Percentiles rank a stretch among this genome's conserved stretches.
Evolutionary conservation across 345 rosid species (phyloP).

Genomic region (Acer saccharum): DNA sequence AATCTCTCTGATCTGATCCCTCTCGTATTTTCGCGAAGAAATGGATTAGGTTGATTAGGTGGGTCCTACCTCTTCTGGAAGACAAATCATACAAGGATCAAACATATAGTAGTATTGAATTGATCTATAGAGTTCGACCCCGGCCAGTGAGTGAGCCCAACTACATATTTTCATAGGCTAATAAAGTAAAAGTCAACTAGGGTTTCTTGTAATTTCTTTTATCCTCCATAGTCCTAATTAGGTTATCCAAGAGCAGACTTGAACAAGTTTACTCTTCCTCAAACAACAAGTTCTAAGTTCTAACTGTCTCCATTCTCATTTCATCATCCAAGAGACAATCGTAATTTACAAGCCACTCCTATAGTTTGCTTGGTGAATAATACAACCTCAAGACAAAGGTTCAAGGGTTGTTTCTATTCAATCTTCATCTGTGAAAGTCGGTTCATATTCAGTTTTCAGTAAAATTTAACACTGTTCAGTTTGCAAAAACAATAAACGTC

Average conservation of each 20-base stretch:
- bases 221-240: slow-evolving; percentile 25
- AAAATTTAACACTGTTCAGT: too few relatives aligned
- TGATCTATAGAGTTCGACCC: neutral
- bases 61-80: slow-evolving; percentile 12
- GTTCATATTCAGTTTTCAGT: too few relatives aligned
- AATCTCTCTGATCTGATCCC: neutral
- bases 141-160: neutral
- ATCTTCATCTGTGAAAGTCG: too few relatives aligned
- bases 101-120: neutral
- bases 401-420: neutral
- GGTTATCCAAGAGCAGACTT: slow-evolving; percentile 33
- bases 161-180: neutral
- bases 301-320: slow-evolving; percentile 26
- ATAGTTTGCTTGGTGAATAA: slow-evolving; percentile 13
- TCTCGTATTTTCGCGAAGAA: neutral
- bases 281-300: slow-evolving; percentile 5
- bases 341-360: slow-evolving; percentile 21
- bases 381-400: neutral
- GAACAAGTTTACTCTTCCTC: slow-evolving; percentile 11
- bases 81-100: neutral
- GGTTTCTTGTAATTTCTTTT: slow-evolving; percentile 22
- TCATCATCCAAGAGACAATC: slow-evolving; percentile 19
- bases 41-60: neutral
- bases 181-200: slow-evolving; percentile 22
- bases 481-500: too few relatives aligned